A percentile compares a stretch with the other conserved stretches of the same genome.
Conservation (phyloP, 73 alveolate genomes). For the Paramecium primaurelia region DNA sequence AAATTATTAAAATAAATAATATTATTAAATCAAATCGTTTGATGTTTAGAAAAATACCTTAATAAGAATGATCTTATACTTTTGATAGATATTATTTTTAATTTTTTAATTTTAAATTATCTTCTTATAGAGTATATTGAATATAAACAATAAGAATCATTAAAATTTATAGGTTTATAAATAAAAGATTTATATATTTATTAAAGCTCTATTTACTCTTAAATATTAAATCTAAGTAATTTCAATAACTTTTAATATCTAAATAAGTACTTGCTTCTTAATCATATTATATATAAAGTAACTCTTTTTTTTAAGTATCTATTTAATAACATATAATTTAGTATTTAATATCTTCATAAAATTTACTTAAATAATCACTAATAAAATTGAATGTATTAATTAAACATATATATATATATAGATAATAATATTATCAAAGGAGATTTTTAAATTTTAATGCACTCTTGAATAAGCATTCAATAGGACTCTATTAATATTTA, state of each 20-base stretch:
- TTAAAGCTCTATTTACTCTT: neutral
- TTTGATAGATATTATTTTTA: too few species aligned
- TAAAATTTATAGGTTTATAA: neutral
- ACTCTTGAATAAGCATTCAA: constrained; percentile 13
- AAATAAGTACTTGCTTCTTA: neutral
- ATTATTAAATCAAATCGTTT: too few species aligned
- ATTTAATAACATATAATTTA: too few species aligned
- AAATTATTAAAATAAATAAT: too few species aligned
- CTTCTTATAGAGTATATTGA: neutral
- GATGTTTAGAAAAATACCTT: too few species aligned
- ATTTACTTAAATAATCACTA: neutral
- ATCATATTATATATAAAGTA: neutral
- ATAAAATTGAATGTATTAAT: neutral
- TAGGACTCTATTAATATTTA: neutral
- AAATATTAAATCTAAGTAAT: too few species aligned
- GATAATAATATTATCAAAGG: neutral
- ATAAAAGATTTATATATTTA: neutral
- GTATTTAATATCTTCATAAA: too few species aligned
- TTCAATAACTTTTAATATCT: neutral
- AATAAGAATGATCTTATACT: too few species aligned
- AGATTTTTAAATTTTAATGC: neutral
- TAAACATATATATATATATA: neutral
- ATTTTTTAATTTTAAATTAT: too few species aligned
- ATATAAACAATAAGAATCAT: neutral
- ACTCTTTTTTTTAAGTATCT: neutral